A percentile compares a stretch with the other conserved stretches of the same genome.
Evolutionary conservation across 257 asterid genomes (phyloP).

Genomic region (Solanum bukasovii): DNA sequence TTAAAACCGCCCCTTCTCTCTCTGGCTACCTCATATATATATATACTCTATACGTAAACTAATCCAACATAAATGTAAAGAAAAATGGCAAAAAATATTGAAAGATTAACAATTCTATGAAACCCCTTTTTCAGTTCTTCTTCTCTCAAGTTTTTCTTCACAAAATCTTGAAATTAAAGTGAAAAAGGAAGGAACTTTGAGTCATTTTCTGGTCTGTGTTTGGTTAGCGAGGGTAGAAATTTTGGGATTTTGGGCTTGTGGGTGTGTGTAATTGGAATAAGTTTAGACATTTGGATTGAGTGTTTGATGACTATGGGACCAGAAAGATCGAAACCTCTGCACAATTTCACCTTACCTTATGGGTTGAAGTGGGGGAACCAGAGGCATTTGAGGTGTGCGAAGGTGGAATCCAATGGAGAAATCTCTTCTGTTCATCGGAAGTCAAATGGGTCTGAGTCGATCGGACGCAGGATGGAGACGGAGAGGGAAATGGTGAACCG

Average conservation of each 20-base stretch:
- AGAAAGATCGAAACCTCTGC: conserved; percentile 49
- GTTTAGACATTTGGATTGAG: not conserved
- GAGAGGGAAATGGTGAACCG: not conserved
- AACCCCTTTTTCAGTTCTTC: not conserved
- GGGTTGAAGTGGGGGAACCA: conserved; percentile 69
- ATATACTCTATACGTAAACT: conserved; percentile 3
- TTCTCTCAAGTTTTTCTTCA: not conserved
- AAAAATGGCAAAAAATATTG: not conserved
- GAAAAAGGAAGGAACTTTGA: not conserved
- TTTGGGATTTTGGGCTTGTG: not conserved
- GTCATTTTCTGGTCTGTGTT: not conserved
- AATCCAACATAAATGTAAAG: not conserved
- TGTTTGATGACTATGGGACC: conserved; percentile 36
- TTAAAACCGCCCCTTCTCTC: conserved; percentile 13
- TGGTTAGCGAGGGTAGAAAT: not conserved
- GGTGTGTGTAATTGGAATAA: not conserved
- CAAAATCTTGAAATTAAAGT: not conserved
- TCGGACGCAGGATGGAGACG: not conserved
- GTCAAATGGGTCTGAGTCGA: conserved; percentile 15
- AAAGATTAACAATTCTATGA: not conserved
- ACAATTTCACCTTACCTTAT: conserved; percentile 52
- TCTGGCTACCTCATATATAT: conserved; percentile 2
- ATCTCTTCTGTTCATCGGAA: conserved; percentile 19
- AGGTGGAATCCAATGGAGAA: conserved; percentile 43
- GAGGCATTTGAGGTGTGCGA: conserved; percentile 50